A percentile compares a stretch with the other conserved stretches of the same genome.
Evolutionary conservation across 345 rosid species (phyloP).

Genomic region (Corchorus olitorius): DNA sequence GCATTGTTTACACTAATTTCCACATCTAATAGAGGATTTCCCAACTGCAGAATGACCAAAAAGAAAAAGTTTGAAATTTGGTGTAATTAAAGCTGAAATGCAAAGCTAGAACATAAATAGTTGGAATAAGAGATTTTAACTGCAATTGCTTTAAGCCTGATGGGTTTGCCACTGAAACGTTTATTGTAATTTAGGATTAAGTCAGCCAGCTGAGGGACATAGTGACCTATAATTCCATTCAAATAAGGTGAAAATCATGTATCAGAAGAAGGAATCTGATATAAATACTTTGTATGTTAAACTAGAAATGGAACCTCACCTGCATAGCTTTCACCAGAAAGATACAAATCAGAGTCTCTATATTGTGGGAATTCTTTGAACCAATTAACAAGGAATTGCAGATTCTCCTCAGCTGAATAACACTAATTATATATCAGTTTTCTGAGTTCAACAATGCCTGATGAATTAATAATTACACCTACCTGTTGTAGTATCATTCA

Average conservation of each 20-base stretch:
- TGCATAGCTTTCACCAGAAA: conserved; percentile 17
- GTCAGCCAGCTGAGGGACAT: conserved; percentile 8
- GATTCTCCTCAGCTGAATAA: background rate
- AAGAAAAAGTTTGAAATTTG: background rate
- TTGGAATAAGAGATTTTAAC: background rate
- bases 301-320: background rate
- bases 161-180: conserved; percentile 1
- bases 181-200: background rate
- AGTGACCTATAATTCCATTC: background rate
- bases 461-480: background rate
- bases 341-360: conserved; percentile 5
- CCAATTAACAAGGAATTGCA: background rate
- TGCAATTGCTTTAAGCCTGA: conserved; percentile 18
- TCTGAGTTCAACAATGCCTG: background rate
- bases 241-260: background rate
- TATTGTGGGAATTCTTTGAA: conserved; percentile 12
- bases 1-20: conserved; percentile 8
- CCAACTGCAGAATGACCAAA: conserved; percentile 10
- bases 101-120: background rate
- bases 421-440: background rate
- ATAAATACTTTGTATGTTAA: no score
- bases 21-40: conserved; percentile 8
- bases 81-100: background rate
- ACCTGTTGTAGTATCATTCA: conserved; percentile 14
- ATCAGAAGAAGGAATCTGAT: background rate